phyloP scores from a whole-genome alignment of 805 yeast species.

The Spathaspora girioi region DNA sequence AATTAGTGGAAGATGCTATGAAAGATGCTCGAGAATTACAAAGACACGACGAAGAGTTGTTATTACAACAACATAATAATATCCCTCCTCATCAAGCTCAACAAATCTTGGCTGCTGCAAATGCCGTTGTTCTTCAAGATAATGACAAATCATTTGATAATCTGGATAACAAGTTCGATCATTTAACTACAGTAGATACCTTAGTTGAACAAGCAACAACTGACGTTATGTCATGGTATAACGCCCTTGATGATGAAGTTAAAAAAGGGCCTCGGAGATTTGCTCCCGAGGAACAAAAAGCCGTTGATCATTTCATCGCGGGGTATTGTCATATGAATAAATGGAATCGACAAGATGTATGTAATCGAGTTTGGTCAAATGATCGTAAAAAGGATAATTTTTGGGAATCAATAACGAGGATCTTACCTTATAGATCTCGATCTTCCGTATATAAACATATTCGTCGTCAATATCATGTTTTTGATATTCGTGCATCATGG shows the following conservation, averaged over 20 bases:
- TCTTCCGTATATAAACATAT: constrained; percentile 93
- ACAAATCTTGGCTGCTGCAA: constrained; percentile 5
- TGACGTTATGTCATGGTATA: constrained; percentile 35
- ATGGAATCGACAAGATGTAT: constrained; percentile 63
- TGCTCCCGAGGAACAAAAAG: constrained; percentile 60
- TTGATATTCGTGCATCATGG: constrained; percentile 89
- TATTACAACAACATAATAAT: constrained; percentile 4
- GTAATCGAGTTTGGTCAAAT: constrained; percentile 84
- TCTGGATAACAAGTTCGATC: constrained; percentile 2
- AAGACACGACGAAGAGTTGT: constrained; percentile 18
- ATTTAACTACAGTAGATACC: constrained; percentile 26
- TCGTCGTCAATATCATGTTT: constrained; percentile 82
- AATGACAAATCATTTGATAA: background rate
- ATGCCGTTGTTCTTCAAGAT: background rate
- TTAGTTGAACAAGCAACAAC: constrained; percentile 33
- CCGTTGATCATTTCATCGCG: constrained; percentile 68
- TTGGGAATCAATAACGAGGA: constrained; percentile 80
- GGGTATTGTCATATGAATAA: constrained; percentile 65
- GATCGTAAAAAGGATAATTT: constrained; percentile 83
- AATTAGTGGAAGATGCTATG: constrained; percentile 53
- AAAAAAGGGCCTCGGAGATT: constrained; percentile 39
- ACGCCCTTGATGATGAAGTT: constrained; percentile 11
- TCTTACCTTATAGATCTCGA: constrained; percentile 79
- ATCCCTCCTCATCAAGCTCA: constrained; percentile 13
- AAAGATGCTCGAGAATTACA: constrained; percentile 45